Conservation (phyloP, 495 filamentous ascomycete genomes). For the Aeminium ludgeri region DNA sequence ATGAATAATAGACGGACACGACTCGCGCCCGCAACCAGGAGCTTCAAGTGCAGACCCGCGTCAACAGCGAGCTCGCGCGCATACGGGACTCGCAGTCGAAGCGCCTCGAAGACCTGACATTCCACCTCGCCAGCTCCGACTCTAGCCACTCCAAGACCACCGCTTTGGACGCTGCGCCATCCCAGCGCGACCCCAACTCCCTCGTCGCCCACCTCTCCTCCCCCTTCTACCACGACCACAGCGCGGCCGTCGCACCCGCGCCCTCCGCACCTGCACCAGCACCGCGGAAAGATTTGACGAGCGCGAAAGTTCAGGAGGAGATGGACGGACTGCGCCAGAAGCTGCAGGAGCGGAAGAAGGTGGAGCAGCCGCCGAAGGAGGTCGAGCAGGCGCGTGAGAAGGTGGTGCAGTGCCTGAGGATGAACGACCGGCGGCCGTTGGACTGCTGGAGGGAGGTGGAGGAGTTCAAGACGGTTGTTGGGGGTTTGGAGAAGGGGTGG, state of each 20-base stretch:
- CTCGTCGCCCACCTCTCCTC: slow-evolving; percentile 25
- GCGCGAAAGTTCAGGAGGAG: slow-evolving; percentile 42
- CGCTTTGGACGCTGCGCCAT: slow-evolving; percentile 10
- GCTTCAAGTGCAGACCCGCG: slow-evolving; percentile 75
- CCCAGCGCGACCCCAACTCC: slow-evolving; percentile 3
- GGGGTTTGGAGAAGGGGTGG: slow-evolving; percentile 67
- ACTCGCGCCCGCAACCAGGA: slow-evolving; percentile 70
- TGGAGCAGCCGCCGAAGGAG: slow-evolving; percentile 45
- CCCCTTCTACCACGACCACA: slow-evolving; percentile 24
- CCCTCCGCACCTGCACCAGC: neutral
- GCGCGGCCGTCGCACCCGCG: slow-evolving; percentile 1
- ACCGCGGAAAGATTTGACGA: slow-evolving; percentile 8
- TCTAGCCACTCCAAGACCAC: slow-evolving; percentile 22
- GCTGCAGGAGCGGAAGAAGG: slow-evolving; percentile 57
- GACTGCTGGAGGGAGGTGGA: slow-evolving; percentile 95
- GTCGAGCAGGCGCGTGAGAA: slow-evolving; percentile 58
- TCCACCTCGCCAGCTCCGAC: slow-evolving; percentile 25
- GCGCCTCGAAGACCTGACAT: slow-evolving; percentile 43
- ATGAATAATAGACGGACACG: slow-evolving; percentile 52
- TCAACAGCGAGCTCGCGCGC: slow-evolving; percentile 64
- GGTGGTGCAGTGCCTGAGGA: slow-evolving; percentile 65
- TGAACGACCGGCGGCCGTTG: slow-evolving; percentile 76
- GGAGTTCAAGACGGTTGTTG: slow-evolving; percentile 72
- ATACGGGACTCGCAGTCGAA: slow-evolving; percentile 41
- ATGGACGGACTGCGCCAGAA: slow-evolving; percentile 57